phyloP scores from a whole-genome alignment of 163 green algal genomes.

The Scenedesmus sp. region DNA sequence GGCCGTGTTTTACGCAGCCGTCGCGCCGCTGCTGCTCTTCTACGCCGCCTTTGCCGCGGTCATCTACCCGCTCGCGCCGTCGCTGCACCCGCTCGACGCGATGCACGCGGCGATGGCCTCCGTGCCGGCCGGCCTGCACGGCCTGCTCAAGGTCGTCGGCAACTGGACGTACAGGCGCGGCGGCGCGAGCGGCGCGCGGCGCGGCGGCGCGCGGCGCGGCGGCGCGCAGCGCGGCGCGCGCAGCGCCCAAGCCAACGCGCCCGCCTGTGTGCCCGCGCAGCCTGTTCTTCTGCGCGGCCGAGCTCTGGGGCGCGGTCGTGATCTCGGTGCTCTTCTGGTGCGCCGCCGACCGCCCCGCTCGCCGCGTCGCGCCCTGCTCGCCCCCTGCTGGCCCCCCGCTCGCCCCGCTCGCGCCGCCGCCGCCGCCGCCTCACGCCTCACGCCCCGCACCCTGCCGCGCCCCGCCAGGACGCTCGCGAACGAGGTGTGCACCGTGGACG shows the following conservation, averaged over 20 bases:
- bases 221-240: too few relatives aligned
- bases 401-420: too few relatives aligned
- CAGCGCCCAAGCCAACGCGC: too few relatives aligned
- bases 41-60: constrained; percentile 83
- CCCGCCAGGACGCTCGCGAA: constrained; percentile 72
- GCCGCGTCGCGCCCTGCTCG: not conserved
- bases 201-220: too few relatives aligned
- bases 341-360: too few relatives aligned
- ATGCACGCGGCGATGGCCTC: constrained; percentile 46
- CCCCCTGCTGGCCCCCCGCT: not conserved
- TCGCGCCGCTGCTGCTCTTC: constrained; percentile 77
- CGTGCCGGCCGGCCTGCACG: constrained; percentile 72
- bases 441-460: not conserved
- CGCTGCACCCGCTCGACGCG: constrained; percentile 79
- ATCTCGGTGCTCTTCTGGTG: constrained; percentile 91
- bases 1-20: constrained; percentile 76
- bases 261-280: constrained; percentile 33
- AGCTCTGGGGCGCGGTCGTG: constrained; percentile 89
- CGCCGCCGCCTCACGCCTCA: too few relatives aligned
- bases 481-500: constrained; percentile 80
- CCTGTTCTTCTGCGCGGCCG: constrained; percentile 85
- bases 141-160: constrained; percentile 78
- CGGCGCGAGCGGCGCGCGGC: too few relatives aligned
- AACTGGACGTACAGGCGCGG: constrained; percentile 66
- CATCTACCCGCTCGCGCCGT: constrained; percentile 75